A percentile compares a stretch with the other conserved stretches of the same genome.
Evolutionary conservation across 169 alveolate genomes (phyloP).

Genomic region (Eimeria necatrix): DNA sequence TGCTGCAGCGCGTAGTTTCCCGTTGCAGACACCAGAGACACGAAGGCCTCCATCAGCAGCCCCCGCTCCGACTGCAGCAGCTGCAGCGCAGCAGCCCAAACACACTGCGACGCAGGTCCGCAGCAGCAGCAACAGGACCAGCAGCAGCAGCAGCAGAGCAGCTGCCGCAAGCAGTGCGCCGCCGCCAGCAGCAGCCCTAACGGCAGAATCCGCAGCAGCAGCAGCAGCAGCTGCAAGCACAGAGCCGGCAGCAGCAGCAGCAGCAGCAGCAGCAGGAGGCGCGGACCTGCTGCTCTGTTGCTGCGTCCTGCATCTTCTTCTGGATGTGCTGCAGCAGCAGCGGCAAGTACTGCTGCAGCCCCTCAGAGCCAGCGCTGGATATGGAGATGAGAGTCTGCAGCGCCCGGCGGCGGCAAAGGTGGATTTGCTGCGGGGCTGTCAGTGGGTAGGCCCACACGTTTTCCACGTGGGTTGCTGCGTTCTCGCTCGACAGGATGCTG

Average conservation of each 20-base stretch:
- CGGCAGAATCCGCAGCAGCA: neutral
- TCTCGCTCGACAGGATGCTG: conserved; percentile 24
- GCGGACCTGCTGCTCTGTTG: conserved; percentile 11
- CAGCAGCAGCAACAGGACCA: conserved; percentile 37
- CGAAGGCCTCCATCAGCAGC: conserved; percentile 70
- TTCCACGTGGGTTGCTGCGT: neutral
- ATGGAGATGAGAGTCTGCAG: conserved; percentile 65
- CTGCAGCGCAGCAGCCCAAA: conserved; percentile 34
- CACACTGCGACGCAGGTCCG: neutral
- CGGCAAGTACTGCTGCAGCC: conserved; percentile 42
- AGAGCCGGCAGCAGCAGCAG: neutral
- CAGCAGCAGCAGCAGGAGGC: neutral
- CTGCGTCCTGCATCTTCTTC: conserved; percentile 4
- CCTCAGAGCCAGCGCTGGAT: conserved; percentile 8
- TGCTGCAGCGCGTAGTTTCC: conserved; percentile 58
- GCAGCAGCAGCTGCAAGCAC: conserved; percentile 13
- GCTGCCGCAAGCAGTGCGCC: neutral
- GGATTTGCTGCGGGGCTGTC: conserved; percentile 56
- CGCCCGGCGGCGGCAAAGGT: conserved; percentile 65
- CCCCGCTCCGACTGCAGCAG: conserved; percentile 72
- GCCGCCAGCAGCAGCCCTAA: neutral
- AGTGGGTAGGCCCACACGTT: conserved; percentile 47
- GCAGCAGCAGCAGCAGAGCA: neutral
- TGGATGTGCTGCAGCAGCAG: conserved; percentile 77
- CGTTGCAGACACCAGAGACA: conserved; percentile 63